phyloP scores from a whole-genome alignment of 2,329 filamentous ascomycete genomes.

The Fonsecaea nubica region DNA sequence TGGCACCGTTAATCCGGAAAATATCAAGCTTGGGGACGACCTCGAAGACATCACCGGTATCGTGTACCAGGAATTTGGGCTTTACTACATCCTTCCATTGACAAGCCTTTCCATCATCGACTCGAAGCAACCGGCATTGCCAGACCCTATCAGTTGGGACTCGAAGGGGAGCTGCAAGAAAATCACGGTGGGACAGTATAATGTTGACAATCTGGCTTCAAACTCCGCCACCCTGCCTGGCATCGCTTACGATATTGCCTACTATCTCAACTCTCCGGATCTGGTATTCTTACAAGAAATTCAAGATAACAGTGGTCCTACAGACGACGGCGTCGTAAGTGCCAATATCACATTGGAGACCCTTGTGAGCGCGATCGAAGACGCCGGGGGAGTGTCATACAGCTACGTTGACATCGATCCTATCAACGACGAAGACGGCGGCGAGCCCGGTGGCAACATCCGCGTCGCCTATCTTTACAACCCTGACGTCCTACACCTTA shows the following conservation, averaged over 20 bases:
- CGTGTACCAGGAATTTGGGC: conserved; percentile 69
- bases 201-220: conserved; percentile 71
- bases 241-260: conserved; percentile 69
- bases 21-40: conserved; percentile 69
- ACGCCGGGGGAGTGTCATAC: conserved; percentile 62
- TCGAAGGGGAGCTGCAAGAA: conserved; percentile 65
- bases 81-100: conserved; percentile 71
- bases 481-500: conserved; percentile 64
- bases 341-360: conserved; percentile 66
- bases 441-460: conserved; percentile 74
- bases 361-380: conserved; percentile 50
- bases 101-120: conserved; percentile 61
- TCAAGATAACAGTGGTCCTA: conserved; percentile 69
- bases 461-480: conserved; percentile 74
- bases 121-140: conserved; percentile 51
- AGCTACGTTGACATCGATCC: conserved; percentile 66
- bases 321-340: conserved; percentile 63
- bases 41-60: conserved; percentile 73
- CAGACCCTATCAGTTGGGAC: conserved; percentile 56
- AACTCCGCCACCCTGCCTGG: conserved; percentile 61
- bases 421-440: conserved; percentile 67
- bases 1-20: conserved; percentile 64
- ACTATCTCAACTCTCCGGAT: conserved; percentile 68
- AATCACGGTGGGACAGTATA: conserved; percentile 71
- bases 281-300: conserved; percentile 74